Evolutionary conservation across 1,139 yeast species (phyloP), one percentile per base, ranked within the genome.

Genomic region (Yamadazyma membranifaciens): DNA sequence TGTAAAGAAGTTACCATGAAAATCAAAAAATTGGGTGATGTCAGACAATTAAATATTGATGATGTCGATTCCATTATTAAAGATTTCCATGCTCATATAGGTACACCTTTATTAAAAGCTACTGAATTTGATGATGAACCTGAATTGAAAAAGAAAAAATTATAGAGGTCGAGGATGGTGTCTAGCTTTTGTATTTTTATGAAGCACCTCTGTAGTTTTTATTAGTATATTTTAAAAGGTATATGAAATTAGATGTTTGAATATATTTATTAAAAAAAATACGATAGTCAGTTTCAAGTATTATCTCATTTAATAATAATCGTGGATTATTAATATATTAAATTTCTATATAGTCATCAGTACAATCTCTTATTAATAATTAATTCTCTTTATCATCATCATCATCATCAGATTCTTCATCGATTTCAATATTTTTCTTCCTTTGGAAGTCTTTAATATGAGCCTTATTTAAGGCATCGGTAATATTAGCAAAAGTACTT

Each of bases 401-500:
- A 3, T 67, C 73, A 9, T 65, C 75, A 34, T 66, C 70, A 30
- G 67, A 71, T 31, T 66, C 69, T 32, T 69, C 70, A 7, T 59
- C 57, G 3, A 58, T 58, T 10, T 56, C 50, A 3, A 57, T 51
- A 9, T 60, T 60, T 49, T 69, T 75, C 41, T 81, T 67, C 48
- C 95, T 74, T 63, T 88, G 95, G 70, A 89, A 89, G 65, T 89
- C 97, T 54, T 84, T 84, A 30, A 88, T 82, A 56, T 89, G 97
- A 0, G 97, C 97, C 56, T 73, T 75, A 24, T 84, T 83, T 51
- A 89, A 69, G 1, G 80, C 78, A 40, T 74, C 75, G n/a, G 85
- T 72, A 15, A 87, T 67, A 31, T 73, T 69, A 37, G 56, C 54
- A 31, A 72, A 56, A 0, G 73, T 64, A 4, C 74, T 63, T 41